A percentile compares a stretch with the other conserved stretches of the same genome.
Conservation (phyloP, 2,329 filamentous ascomycete species). For the Hymenoscyphus salicellus region DNA sequence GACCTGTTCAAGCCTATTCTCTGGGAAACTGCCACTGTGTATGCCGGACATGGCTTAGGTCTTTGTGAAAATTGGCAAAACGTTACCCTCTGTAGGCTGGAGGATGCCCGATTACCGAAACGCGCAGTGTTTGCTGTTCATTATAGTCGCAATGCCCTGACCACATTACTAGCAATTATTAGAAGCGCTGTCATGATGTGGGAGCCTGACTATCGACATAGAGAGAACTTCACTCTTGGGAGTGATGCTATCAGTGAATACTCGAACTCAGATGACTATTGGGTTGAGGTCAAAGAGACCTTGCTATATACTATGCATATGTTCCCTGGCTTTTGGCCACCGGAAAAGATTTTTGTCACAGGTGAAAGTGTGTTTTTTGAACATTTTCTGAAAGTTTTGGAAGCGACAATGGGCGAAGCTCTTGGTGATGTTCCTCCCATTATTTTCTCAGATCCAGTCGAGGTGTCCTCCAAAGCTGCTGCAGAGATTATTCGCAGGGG, state of each 20-base stretch:
- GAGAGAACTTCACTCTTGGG: constrained; percentile 15
- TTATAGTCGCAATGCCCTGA: constrained; percentile 12
- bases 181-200: neutral
- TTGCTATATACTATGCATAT: no score
- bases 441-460: neutral
- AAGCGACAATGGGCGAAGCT: neutral
- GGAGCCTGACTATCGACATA: constrained; percentile 9
- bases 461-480: constrained; percentile 1
- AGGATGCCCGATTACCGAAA: neutral
- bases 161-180: neutral
- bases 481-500: constrained; percentile 6
- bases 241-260: neutral
- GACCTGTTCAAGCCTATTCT: constrained; percentile 8
- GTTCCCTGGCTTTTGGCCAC: no score
- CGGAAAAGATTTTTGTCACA: neutral
- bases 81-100: neutral
- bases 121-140: constrained; percentile 4
- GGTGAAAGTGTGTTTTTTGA: neutral
- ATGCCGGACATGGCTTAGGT: constrained; percentile 13
- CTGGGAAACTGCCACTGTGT: constrained; percentile 12
- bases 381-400: constrained; percentile 3
- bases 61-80: constrained; percentile 14
- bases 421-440: constrained; percentile 5
- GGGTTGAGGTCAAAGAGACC: neutral
- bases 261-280: neutral